Percentiles rank a stretch among this genome's conserved stretches.
Evolutionary conservation across 176 grass and related monocot species (phyloP).

Genomic region (Olyra latifolia): DNA sequence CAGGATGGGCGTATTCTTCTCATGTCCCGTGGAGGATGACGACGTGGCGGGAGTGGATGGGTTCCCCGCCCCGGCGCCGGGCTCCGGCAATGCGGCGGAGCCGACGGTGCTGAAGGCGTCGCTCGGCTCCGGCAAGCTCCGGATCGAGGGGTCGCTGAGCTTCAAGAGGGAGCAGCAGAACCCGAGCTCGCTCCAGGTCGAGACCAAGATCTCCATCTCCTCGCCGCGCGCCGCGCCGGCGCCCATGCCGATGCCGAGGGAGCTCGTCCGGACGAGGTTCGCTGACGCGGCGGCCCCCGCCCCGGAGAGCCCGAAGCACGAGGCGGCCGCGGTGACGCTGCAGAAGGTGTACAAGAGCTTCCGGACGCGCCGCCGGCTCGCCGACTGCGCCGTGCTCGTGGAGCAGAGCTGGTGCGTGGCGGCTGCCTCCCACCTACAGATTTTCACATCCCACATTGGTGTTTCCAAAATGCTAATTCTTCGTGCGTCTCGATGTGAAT

Average conservation of each 20-base stretch:
- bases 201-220: slow-evolving; percentile 51
- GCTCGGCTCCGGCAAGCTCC: slow-evolving; percentile 58
- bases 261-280: slow-evolving; percentile 22
- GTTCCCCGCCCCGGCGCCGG: not conserved
- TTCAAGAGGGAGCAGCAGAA: slow-evolving; percentile 52
- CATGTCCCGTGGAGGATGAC: slow-evolving; percentile 39
- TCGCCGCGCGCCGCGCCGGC: slow-evolving; percentile 28
- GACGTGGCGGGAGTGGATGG: not conserved
- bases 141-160: slow-evolving; percentile 60
- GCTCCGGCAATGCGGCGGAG: slow-evolving; percentile 17
- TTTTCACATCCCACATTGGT: not conserved
- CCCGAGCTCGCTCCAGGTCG: slow-evolving; percentile 42
- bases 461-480: not conserved
- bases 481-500: not conserved
- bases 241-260: slow-evolving; percentile 28
- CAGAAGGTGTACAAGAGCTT: slow-evolving; percentile 99
- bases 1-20: slow-evolving; percentile 53
- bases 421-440: not conserved
- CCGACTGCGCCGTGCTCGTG: slow-evolving; percentile 81
- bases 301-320: slow-evolving; percentile 60
- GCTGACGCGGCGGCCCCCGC: not conserved
- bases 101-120: slow-evolving; percentile 49
- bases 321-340: slow-evolving; percentile 68
- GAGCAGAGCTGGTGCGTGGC: slow-evolving; percentile 74
- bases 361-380: slow-evolving; percentile 78